Base-by-base conservation (phyloP, 768 basidiomycete genomes). In the Auricularia cornea region DNA sequence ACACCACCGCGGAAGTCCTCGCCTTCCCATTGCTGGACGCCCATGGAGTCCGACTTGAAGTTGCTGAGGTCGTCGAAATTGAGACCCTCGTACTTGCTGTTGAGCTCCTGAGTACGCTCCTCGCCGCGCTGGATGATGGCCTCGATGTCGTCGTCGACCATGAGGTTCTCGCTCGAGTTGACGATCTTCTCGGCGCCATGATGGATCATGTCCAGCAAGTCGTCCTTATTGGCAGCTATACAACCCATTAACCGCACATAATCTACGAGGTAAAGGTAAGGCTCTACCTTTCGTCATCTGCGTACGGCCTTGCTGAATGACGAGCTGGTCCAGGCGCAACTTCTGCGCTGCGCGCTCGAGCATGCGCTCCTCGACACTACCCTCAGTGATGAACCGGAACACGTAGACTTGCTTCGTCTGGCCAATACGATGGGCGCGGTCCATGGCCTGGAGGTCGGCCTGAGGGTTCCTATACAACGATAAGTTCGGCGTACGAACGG, bases 381-480 rank as follows among this genome's bases (percentile, higher is more conserved):
- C 91, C 69, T 96, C 92, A 0, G 95, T 96, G 69, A 97, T 89
- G 74, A 97, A 96, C n/a, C 95, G 80, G 79, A 92, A 98, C 3
- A 97, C 95, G 69, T 94, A 95, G 23, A 97, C 95, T 74, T 98
- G 94, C 76, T 96, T 98, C 54, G 92, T 96, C 76, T 98, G 94
- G 3, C 94, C 94, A 65, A 96, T 96, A 63, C 94, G 90, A 77
- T 96, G 94, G 0, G 95, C 95, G 63, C 94, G 90, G 71, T 98
- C 94, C 96, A 97, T 98, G 3, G 97, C 97, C 73, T 99, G 97
- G 56, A 99, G 76, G 78, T 99, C 97, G 2, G 96, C 97, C 77
- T 99, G 97, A 1, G 97, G 96, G 73, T 98, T 99, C 94, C 90
- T 93, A 67, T 12, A 18, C 16, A 4, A 51, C 18, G 12, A n/a